These are phyloP conservation scores for Ophiostoma australiae DNA, from an alignment of 2,329 filamentous ascomycete species.

Conservation along the genomic window DNA sequence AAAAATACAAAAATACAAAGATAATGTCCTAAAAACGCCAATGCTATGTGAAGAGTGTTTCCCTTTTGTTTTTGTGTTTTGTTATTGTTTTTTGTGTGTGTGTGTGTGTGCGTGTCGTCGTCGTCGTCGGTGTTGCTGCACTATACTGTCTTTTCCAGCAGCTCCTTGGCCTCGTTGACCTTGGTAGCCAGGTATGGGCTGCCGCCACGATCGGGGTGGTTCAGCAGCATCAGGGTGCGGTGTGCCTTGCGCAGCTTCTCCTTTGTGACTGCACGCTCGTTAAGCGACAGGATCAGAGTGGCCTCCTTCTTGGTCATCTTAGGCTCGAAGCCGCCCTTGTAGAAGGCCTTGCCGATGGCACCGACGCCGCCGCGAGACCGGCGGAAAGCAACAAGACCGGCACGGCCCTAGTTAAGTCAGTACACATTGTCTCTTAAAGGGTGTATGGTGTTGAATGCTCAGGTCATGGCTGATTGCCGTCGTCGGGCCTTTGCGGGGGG, in stretches of 20 bases:
- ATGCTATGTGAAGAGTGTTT: conserved; percentile 18
- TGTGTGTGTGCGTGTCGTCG: neutral
- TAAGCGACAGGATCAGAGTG: conserved; percentile 81
- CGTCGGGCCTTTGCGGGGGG: neutral
- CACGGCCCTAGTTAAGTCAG: conserved; percentile 64
- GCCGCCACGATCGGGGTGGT: conserved; percentile 95
- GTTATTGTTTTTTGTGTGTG: neutral
- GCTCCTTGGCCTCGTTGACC: conserved; percentile 96
- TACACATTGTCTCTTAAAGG: neutral
- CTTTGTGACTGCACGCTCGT: conserved; percentile 79
- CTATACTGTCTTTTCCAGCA: conserved; percentile 66
- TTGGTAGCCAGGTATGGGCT: conserved; percentile 96
- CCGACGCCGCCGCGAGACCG: conserved; percentile 73
- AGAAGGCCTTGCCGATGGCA: conserved; percentile 83
- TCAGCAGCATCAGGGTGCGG: conserved; percentile 90
- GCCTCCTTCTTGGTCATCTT: conserved; percentile 93
- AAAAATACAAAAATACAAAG: conserved; percentile 9
- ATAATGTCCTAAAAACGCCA: conserved; percentile 17
- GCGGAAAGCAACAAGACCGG: conserved; percentile 82
- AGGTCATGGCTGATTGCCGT: no score
- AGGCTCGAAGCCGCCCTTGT: conserved; percentile 97
- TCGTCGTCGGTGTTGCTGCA: neutral
- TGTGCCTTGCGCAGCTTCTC: conserved; percentile 95
- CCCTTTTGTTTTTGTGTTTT: conserved; percentile 5
- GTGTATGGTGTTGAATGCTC: neutral